phyloP scores from a whole-genome alignment of 2,329 filamentous ascomycete species.

The Periconia digitata region DNA sequence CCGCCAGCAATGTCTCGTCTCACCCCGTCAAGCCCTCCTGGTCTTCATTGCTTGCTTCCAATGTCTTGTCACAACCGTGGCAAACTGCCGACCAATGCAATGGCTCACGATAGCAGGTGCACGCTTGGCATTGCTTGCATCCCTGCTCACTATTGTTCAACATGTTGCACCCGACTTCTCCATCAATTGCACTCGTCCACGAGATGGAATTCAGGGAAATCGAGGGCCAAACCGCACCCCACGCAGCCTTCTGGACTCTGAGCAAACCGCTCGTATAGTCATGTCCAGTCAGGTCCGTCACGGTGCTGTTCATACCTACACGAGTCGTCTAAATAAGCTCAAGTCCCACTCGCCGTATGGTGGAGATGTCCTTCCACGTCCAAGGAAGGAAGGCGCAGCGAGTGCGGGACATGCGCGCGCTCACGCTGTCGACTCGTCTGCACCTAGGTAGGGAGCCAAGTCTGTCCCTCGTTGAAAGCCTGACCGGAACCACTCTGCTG shows the following conservation, averaged over 20 bases:
- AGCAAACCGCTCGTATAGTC: too few relatives aligned
- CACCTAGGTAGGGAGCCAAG: background rate
- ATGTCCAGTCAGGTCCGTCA: too few relatives aligned
- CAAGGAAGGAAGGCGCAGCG: conserved; percentile 27
- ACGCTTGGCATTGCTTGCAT: background rate
- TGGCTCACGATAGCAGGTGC: background rate
- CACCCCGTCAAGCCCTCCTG: too few relatives aligned
- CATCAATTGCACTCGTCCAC: too few relatives aligned
- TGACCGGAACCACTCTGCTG: background rate
- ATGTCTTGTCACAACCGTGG: background rate
- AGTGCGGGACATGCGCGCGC: conserved; percentile 24
- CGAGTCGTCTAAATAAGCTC: conserved; percentile 22
- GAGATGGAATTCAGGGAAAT: too few relatives aligned
- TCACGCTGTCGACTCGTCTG: background rate
- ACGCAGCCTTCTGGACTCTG: too few relatives aligned
- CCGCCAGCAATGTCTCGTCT: too few relatives aligned
- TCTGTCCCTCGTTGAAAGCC: background rate
- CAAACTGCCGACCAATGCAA: background rate
- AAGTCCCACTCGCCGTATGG: conserved; percentile 11
- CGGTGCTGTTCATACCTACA: conserved; percentile 11
- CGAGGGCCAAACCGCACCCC: too few relatives aligned
- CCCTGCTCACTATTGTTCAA: background rate
- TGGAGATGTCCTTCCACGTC: conserved; percentile 5
- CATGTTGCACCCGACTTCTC: background rate
- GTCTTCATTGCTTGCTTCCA: background rate